A percentile compares a stretch with the other conserved stretches of the same genome.
Evolutionary conservation across 768 basidiomycete species (phyloP).

Genomic region (Rhizopogon roseolus): DNA sequence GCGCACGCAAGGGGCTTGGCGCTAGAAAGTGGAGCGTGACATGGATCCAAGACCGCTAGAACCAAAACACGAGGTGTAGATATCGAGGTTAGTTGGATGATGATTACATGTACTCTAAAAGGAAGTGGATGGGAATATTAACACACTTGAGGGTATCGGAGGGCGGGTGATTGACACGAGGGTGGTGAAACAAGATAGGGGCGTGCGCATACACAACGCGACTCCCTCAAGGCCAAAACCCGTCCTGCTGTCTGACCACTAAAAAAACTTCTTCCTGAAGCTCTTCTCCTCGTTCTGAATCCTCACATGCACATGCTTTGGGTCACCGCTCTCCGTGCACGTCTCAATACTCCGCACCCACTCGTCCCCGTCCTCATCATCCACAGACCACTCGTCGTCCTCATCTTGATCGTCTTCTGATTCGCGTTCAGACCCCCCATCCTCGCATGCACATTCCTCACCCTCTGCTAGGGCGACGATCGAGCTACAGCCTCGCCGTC

Average conservation of each 20-base stretch:
- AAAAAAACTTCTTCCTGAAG: constrained; percentile 74
- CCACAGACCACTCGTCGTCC: constrained; percentile 21
- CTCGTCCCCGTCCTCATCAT: constrained; percentile 78
- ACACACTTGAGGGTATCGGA: background rate
- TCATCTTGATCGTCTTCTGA: constrained; percentile 44
- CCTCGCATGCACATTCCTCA: constrained; percentile 64
- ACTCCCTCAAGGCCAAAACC: background rate
- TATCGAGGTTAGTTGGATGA: background rate
- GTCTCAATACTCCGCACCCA: constrained; percentile 77
- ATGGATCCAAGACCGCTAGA: background rate
- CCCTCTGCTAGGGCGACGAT: constrained; percentile 43
- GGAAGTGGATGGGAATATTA: background rate
- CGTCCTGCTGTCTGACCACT: constrained; percentile 1
- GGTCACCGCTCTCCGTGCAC: constrained; percentile 51
- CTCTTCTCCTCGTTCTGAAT: constrained; percentile 70
- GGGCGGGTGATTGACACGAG: background rate
- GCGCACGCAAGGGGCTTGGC: background rate
- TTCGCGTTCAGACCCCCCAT: constrained; percentile 16
- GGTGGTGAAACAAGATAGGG: background rate
- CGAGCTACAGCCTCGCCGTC: constrained; percentile 67
- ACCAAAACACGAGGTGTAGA: background rate
- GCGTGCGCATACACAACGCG: background rate
- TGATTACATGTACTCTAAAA: background rate
- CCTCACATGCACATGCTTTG: constrained; percentile 69
- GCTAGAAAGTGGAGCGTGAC: background rate